Conservation (phyloP, 176 grass and related monocot genomes). For the Tillandsia fasciculata region DNA sequence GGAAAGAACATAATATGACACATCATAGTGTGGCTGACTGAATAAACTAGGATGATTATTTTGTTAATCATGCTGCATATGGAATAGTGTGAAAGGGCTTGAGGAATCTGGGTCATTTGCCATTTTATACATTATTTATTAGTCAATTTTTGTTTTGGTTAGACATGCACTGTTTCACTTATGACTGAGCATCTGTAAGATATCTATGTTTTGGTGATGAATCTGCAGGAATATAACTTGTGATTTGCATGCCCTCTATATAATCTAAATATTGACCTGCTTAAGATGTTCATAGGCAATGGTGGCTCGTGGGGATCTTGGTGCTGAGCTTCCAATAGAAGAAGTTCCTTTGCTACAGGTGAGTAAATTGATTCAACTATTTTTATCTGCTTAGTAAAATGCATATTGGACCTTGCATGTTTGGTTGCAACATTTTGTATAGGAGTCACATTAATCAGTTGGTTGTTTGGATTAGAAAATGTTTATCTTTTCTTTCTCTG, state of each 20-base stretch:
- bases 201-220: neutral
- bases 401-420: neutral
- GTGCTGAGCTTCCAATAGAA: conserved; percentile 96
- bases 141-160: too few relatives aligned
- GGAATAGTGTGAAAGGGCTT: too few relatives aligned
- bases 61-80: neutral
- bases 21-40: neutral
- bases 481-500: neutral
- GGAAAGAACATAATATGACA: too few relatives aligned
- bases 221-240: neutral
- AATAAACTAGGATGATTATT: neutral
- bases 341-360: conserved; percentile 96
- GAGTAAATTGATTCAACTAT: conserved; percentile 12
- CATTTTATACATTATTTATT: too few relatives aligned
- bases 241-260: neutral
- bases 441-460: neutral
- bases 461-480: neutral
- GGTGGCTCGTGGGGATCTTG: conserved; percentile 95
- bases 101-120: too few relatives aligned
- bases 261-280: conserved; percentile 26
- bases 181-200: neutral
- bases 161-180: too few relatives aligned
- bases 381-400: neutral
- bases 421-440: neutral
- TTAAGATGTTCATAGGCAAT: conserved; percentile 67